phyloP scores from a whole-genome alignment of 148 eudicot species.

The Nepenthes mirabilis region DNA sequence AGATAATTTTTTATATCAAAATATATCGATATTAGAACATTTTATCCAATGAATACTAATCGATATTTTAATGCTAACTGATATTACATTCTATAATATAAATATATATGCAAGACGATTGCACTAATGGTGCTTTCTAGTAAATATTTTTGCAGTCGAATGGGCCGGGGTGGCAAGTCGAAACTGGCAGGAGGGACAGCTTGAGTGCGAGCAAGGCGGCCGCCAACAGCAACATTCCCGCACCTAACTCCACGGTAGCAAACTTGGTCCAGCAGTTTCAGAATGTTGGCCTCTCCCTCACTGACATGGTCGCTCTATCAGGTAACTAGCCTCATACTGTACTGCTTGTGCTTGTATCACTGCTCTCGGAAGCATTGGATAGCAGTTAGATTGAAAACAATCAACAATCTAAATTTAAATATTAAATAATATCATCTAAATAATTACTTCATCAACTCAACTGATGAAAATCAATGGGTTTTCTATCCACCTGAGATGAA shows the following conservation, averaged over 20 bases:
- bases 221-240: constrained; percentile 64
- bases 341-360: no score
- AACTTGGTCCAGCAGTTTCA: constrained; percentile 39
- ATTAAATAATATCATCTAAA: no score
- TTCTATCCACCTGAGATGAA: no score
- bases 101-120: background rate
- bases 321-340: constrained; percentile 16
- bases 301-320: constrained; percentile 76
- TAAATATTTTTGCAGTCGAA: constrained; percentile 33
- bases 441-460: no score
- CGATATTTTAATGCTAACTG: no score
- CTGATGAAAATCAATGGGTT: no score
- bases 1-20: no score
- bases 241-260: constrained; percentile 51
- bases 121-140: background rate
- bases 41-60: no score
- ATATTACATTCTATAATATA: background rate
- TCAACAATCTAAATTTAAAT: no score
- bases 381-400: no score
- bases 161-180: constrained; percentile 72
- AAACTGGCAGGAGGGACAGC: constrained; percentile 59
- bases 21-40: no score
- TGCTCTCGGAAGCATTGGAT: no score
- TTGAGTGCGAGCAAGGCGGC: constrained; percentile 53
- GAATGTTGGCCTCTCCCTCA: constrained; percentile 43